Percentiles rank a stretch among this genome's conserved stretches.
These are phyloP conservation scores for Hondaea fermentalgiana DNA, from an alignment of 108 stramenopile species.

Conservation along the genomic window DNA sequence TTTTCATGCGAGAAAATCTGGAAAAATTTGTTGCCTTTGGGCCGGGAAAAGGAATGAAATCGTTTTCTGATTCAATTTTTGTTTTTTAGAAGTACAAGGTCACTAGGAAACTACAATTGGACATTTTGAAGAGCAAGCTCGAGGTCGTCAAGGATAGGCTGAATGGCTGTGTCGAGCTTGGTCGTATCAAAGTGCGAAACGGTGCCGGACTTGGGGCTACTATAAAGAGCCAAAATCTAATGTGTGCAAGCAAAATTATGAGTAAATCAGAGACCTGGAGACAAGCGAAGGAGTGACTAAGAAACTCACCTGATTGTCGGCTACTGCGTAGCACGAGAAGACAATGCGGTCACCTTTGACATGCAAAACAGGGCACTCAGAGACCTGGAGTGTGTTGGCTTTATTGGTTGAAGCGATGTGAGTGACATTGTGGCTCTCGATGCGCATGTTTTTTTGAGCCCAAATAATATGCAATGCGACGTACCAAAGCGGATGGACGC, in stretches of 20 bases:
- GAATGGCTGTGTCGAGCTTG: neutral
- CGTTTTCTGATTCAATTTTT: too few relatives aligned
- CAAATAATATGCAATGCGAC: too few relatives aligned
- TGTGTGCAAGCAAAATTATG: neutral
- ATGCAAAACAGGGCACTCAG: neutral
- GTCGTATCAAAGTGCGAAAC: neutral
- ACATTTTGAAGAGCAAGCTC: neutral
- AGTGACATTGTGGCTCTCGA: too few relatives aligned
- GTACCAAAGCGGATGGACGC: too few relatives aligned
- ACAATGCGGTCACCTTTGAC: neutral
- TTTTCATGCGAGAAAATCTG: too few relatives aligned
- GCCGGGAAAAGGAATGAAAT: too few relatives aligned
- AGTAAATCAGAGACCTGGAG: neutral
- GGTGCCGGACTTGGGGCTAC: neutral
- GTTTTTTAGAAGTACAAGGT: too few relatives aligned
- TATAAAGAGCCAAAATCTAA: neutral
- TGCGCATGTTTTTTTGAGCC: too few relatives aligned
- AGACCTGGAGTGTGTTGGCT: neutral
- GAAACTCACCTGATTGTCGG: neutral
- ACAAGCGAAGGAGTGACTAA: neutral
- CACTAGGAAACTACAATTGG: neutral
- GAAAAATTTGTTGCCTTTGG: too few relatives aligned
- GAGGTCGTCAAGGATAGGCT: neutral
- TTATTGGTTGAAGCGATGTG: too few relatives aligned
- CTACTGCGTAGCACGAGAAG: slow-evolving; percentile 1